phyloP scores from a whole-genome alignment of 345 rosid species.

The Camelina neglecta region DNA sequence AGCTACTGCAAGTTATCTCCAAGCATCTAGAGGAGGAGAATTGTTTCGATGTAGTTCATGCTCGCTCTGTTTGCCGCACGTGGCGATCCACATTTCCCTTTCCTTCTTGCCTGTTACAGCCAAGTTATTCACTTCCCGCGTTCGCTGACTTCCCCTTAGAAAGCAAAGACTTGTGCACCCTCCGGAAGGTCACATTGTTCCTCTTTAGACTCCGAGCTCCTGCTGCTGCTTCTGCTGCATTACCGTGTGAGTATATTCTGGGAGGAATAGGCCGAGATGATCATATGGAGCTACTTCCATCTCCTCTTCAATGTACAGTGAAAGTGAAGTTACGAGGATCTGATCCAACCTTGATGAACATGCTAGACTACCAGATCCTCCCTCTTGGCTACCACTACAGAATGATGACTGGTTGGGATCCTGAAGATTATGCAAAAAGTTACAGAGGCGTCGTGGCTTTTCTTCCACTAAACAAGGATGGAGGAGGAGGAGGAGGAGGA shows the following conservation, averaged over 20 bases:
- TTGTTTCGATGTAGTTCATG: no score
- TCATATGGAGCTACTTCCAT: background rate
- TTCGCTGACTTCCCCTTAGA: background rate
- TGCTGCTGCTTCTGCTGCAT: no score
- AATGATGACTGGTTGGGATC: no score
- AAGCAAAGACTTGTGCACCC: background rate
- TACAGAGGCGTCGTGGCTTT: no score
- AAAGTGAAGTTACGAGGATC: background rate
- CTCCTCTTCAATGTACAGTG: constrained; percentile 15
- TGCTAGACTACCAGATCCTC: background rate
- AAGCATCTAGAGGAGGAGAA: no score
- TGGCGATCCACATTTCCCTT: background rate
- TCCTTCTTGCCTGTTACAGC: background rate
- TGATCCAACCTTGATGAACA: constrained; percentile 4
- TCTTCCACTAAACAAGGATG: no score
- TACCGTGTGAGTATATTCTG: background rate
- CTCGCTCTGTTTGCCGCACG: no score
- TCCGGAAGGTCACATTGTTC: background rate
- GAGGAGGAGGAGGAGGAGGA: no score
- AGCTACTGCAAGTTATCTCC: no score
- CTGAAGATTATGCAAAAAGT: no score
- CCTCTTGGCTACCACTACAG: no score
- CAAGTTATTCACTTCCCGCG: background rate
- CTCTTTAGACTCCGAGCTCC: no score
- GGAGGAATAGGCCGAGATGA: constrained; percentile 2